Conservation (phyloP, 371 early-diverging fungal genomes). For the Dipsacomyces acuminosporus region DNA sequence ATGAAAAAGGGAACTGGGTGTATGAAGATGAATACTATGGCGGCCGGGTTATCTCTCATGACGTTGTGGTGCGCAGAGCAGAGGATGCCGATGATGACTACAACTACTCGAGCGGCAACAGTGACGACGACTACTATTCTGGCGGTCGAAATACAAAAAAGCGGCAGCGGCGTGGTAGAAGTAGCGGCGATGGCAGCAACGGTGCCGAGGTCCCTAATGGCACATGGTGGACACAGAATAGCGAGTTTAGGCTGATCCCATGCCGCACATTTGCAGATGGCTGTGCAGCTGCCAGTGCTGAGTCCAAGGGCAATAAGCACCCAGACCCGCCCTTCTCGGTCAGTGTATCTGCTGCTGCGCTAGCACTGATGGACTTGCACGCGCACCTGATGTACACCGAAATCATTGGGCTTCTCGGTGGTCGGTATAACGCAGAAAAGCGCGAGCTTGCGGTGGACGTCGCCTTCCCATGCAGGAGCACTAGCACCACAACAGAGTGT, state of each 20-base stretch:
- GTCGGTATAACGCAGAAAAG: conserved; percentile 54
- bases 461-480: conserved; percentile 62
- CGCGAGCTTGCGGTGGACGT: conserved; percentile 53
- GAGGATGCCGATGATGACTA: conserved; percentile 32
- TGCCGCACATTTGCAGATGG: conserved; percentile 13
- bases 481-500: conserved; percentile 40
- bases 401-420: conserved; percentile 81
- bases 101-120: conserved; percentile 16
- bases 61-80: conserved; percentile 15
- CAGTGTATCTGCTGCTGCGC: conserved; percentile 59
- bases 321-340: conserved; percentile 69
- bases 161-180: conserved; percentile 1
- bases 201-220: neutral
- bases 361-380: conserved; percentile 81
- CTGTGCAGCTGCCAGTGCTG: conserved; percentile 7
- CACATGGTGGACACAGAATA: conserved; percentile 5
- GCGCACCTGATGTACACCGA: conserved; percentile 78
- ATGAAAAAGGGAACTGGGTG: conserved; percentile 17
- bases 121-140: neutral
- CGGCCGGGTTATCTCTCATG: conserved; percentile 36
- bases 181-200: neutral
- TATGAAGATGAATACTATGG: conserved; percentile 21
- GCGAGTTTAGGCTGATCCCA: conserved; percentile 12
- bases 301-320: conserved; percentile 14
- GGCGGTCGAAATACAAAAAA: neutral